These are phyloP conservation scores for Fragilariopsis cylindrus DNA, from an alignment of 108 stramenopile genomes.

Conservation along the genomic window DNA sequence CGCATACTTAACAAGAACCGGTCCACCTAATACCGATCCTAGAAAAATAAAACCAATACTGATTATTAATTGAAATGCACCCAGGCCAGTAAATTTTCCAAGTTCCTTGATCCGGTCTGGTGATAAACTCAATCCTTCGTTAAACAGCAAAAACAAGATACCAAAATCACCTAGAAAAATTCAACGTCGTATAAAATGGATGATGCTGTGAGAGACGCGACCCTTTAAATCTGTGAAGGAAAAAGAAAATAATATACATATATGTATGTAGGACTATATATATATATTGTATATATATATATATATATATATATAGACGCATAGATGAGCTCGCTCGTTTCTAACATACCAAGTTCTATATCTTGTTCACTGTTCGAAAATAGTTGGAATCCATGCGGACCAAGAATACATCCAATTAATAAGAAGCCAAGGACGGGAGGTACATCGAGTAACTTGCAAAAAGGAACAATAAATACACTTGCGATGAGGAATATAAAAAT, in stretches of 20 bases:
- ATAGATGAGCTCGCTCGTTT: too few relatives aligned
- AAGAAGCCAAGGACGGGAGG: slow-evolving; percentile 62
- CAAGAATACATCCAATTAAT: slow-evolving; percentile 50
- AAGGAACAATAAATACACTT: slow-evolving; percentile 55
- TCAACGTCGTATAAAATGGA: too few relatives aligned
- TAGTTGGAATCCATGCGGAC: slow-evolving; percentile 62
- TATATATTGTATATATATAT: too few relatives aligned
- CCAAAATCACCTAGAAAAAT: slow-evolving; percentile 59
- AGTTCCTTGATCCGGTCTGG: slow-evolving; percentile 62
- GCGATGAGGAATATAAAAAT: slow-evolving; percentile 61
- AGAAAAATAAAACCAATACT: slow-evolving; percentile 61
- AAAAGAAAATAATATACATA: too few relatives aligned
- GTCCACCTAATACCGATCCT: slow-evolving; percentile 61
- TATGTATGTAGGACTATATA: too few relatives aligned
- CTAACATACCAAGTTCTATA: slow-evolving; percentile 28
- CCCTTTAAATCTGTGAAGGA: too few relatives aligned
- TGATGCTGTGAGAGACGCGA: too few relatives aligned
- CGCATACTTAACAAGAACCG: slow-evolving; percentile 49
- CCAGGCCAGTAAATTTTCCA: slow-evolving; percentile 56
- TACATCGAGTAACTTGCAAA: slow-evolving; percentile 48
- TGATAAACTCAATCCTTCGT: slow-evolving; percentile 60
- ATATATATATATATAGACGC: too few relatives aligned
- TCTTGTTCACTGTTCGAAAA: slow-evolving; percentile 61
- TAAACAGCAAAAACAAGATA: slow-evolving; percentile 75
- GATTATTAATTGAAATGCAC: slow-evolving; percentile 56